These are phyloP conservation scores for Phytophthora sp. DNA, from an alignment of 352 stramenopile species.

Conservation along the genomic window DNA sequence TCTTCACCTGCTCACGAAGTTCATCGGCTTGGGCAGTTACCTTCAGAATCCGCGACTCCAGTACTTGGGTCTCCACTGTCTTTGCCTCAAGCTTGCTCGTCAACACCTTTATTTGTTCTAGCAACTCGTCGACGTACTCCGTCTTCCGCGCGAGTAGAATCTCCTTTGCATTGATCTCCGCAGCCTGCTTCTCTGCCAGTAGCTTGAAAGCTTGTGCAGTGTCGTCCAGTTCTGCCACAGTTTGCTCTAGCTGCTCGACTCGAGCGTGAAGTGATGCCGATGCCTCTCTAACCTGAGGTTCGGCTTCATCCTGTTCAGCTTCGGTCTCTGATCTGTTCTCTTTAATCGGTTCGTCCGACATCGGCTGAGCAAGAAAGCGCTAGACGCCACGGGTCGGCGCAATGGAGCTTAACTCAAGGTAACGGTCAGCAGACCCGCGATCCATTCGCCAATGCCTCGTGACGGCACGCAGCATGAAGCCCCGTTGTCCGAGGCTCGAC, in stretches of 20 bases:
- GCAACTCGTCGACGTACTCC: slow-evolving; percentile 67
- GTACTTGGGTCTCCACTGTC: slow-evolving; percentile 12
- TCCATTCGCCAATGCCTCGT: slow-evolving; percentile 10
- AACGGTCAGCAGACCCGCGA: slow-evolving; percentile 25
- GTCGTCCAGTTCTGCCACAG: slow-evolving; percentile 32
- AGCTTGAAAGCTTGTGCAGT: slow-evolving; percentile 49
- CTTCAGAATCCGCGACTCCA: slow-evolving; percentile 26
- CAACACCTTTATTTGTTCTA: slow-evolving; percentile 47
- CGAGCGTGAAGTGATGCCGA: slow-evolving; percentile 5
- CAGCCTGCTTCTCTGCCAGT: slow-evolving; percentile 58
- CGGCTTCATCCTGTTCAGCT: background rate
- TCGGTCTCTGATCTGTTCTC: background rate
- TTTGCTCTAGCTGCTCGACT: slow-evolving; percentile 19
- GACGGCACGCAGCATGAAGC: background rate
- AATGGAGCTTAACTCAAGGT: background rate
- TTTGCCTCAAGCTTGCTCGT: slow-evolving; percentile 11
- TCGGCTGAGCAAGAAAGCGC: slow-evolving; percentile 5
- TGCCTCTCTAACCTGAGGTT: background rate
- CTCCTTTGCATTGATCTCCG: slow-evolving; percentile 76
- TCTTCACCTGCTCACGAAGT: slow-evolving; percentile 53
- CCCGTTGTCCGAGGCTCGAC: background rate
- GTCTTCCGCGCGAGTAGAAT: slow-evolving; percentile 60
- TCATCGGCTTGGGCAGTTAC: slow-evolving; percentile 36
- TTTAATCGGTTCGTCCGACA: slow-evolving; percentile 10
- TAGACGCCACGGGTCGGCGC: background rate